Conservation (phyloP, 345 rosid species). For the Raphanus sativus region DNA sequence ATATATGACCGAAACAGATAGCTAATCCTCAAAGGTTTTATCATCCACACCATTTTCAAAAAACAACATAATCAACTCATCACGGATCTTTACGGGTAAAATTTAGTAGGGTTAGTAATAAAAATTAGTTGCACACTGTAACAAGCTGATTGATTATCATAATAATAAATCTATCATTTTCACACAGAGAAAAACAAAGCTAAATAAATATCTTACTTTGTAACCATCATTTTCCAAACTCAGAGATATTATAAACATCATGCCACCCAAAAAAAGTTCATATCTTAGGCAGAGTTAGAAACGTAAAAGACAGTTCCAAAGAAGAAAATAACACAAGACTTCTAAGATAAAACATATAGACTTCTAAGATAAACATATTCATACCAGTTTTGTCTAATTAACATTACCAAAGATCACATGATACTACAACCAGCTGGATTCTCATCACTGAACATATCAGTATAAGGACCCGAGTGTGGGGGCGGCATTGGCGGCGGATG, state of each 20-base stretch:
- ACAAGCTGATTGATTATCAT: neutral
- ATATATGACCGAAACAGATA: too few relatives aligned
- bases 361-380: conserved; percentile 26
- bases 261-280: conserved; percentile 34
- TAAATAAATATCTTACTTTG: neutral
- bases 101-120: too few relatives aligned
- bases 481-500: conserved; percentile 58
- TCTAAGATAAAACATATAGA: conserved; percentile 27
- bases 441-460: conserved; percentile 85
- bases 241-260: conserved; percentile 35
- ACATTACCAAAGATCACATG: conserved; percentile 55
- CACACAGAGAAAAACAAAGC: neutral
- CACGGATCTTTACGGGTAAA: neutral
- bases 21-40: too few relatives aligned
- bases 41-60: too few relatives aligned
- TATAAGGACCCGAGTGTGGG: conserved; percentile 52
- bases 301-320: neutral
- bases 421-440: conserved; percentile 80
- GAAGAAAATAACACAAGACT: conserved; percentile 1
- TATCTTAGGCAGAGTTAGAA: neutral
- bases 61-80: neutral
- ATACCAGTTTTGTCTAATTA: conserved; percentile 19
- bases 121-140: too few relatives aligned
- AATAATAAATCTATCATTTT: too few relatives aligned
- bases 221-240: neutral